These are phyloP conservation scores for Pleurotus sapidus DNA, from an alignment of 768 basidiomycete species.

Conservation along the genomic window DNA sequence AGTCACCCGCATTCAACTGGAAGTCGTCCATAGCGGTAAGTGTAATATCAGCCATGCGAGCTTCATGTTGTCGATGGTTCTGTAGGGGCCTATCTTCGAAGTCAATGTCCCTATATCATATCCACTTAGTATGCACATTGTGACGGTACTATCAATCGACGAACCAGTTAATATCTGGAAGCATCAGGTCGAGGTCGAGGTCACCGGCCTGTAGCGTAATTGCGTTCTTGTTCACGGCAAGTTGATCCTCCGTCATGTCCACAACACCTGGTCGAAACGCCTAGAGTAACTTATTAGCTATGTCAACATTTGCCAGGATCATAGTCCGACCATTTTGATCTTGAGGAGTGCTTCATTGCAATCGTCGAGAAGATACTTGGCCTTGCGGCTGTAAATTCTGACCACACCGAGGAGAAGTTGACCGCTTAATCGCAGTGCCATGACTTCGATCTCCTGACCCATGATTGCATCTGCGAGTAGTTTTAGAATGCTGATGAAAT, in stretches of 20 bases:
- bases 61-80: constrained; percentile 76
- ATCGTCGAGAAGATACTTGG: constrained; percentile 96
- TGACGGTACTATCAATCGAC: constrained; percentile 8
- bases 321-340: constrained; percentile 81
- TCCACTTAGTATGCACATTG: background rate
- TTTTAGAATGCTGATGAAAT: background rate
- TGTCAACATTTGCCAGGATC: too few species aligned
- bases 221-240: constrained; percentile 80
- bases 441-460: constrained; percentile 87
- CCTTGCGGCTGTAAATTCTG: constrained; percentile 96
- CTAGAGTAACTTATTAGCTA: constrained; percentile 32
- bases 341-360: constrained; percentile 95
- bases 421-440: constrained; percentile 95
- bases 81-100: constrained; percentile 68
- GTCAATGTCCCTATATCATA: constrained; percentile 65
- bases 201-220: constrained; percentile 82
- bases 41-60: constrained; percentile 85
- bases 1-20: constrained; percentile 63
- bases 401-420: constrained; percentile 96
- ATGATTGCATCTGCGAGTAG: constrained; percentile 75
- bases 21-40: constrained; percentile 77
- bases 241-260: constrained; percentile 94
- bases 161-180: constrained; percentile 82
- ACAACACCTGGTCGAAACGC: constrained; percentile 94
- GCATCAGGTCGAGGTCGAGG: constrained; percentile 75